These are phyloP conservation scores for Hyphochytrium catenoides DNA, from an alignment of 352 stramenopile genomes.

Conservation along the genomic window DNA sequence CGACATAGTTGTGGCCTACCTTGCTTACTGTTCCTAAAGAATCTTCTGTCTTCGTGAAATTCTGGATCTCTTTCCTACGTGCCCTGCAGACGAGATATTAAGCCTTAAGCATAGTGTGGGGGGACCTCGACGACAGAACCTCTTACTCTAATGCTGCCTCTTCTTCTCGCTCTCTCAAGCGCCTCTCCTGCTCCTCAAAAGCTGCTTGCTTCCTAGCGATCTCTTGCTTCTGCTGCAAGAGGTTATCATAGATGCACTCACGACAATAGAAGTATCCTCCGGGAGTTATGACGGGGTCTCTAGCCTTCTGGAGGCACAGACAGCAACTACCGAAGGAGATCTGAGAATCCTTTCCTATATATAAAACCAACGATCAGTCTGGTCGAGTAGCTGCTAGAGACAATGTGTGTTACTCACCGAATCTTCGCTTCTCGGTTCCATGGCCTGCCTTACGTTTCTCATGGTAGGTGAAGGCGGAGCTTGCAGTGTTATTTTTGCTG, in stretches of 20 bases:
- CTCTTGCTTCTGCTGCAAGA: slow-evolving; percentile 45
- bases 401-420: no score
- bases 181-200: slow-evolving; percentile 34
- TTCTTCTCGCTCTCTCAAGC: slow-evolving; percentile 19
- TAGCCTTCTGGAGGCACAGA: slow-evolving; percentile 32
- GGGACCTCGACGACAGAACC: no score
- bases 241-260: slow-evolving; percentile 61
- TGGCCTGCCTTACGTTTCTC: slow-evolving; percentile 41
- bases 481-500: slow-evolving; percentile 63
- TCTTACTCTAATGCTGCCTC: slow-evolving; percentile 22
- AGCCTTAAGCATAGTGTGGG: no score
- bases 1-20: no score
- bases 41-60: no score
- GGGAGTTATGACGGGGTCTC: slow-evolving; percentile 31
- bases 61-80: no score
- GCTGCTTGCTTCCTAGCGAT: slow-evolving; percentile 33
- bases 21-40: no score
- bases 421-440: slow-evolving; percentile 51
- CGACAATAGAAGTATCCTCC: slow-evolving; percentile 54
- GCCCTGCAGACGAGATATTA: no score
- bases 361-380: no score
- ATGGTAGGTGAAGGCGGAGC: slow-evolving; percentile 61
- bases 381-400: no score
- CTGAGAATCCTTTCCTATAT: slow-evolving; percentile 44
- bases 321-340: slow-evolving; percentile 43